Evolutionary conservation across 2,329 filamentous ascomycete species (phyloP).

Genomic region (Pseudodiploospora longispora): DNA sequence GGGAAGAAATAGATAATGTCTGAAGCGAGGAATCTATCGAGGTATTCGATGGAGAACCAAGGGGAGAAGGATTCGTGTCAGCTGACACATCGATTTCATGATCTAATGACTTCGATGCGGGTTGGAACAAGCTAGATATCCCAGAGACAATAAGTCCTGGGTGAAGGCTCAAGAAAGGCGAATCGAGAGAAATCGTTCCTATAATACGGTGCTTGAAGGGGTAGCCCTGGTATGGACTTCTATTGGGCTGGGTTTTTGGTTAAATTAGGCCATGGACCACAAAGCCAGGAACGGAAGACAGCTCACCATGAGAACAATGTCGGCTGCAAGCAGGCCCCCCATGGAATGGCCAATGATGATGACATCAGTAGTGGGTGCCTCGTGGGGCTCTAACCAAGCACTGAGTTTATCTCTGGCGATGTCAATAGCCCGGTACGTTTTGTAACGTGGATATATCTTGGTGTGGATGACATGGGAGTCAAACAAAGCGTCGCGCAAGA

Average conservation of each 20-base stretch:
- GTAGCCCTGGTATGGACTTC: constrained; percentile 22
- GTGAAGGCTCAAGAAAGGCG: constrained; percentile 81
- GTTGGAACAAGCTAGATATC: constrained; percentile 66
- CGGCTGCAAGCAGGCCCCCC: constrained; percentile 75
- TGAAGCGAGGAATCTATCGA: constrained; percentile 8
- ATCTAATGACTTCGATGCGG: constrained; percentile 20
- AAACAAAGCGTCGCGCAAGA: constrained; percentile 56
- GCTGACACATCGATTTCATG: background rate
- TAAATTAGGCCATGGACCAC: no score
- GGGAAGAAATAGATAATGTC: background rate
- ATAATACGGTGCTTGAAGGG: constrained; percentile 67
- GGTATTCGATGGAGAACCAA: constrained; percentile 8
- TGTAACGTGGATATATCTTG: constrained; percentile 77
- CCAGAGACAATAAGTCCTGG: constrained; percentile 80
- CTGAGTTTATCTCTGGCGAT: constrained; percentile 78
- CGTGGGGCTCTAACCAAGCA: constrained; percentile 70
- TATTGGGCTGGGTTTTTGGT: constrained; percentile 22
- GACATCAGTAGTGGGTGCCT: constrained; percentile 65
- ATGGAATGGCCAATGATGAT: constrained; percentile 83
- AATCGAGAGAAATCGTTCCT: constrained; percentile 75
- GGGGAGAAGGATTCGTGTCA: background rate
- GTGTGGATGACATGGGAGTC: constrained; percentile 77
- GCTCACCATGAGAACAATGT: constrained; percentile 60
- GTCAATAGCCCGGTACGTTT: constrained; percentile 62
- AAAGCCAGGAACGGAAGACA: background rate